Evolutionary conservation across 2,329 filamentous ascomycete species (phyloP).

Genomic region (Pseudogymnoascus sp.): DNA sequence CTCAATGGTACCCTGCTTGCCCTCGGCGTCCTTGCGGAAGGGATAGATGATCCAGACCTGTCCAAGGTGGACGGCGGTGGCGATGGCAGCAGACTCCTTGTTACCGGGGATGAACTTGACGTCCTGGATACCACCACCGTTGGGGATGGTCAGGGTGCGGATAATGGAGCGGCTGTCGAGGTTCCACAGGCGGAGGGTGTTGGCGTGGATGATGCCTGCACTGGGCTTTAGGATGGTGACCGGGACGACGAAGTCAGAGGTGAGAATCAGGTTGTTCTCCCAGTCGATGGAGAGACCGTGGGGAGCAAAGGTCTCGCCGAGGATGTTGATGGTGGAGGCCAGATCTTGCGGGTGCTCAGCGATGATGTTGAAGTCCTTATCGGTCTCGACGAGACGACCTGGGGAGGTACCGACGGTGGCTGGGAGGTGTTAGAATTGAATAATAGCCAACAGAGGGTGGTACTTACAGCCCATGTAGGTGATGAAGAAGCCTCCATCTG

Average conservation of each 20-base stretch:
- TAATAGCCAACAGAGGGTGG: neutral
- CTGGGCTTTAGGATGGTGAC: constrained; percentile 53
- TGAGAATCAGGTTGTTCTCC: constrained; percentile 48
- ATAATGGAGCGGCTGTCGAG: constrained; percentile 45
- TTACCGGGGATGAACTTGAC: constrained; percentile 58
- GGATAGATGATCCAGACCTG: constrained; percentile 60
- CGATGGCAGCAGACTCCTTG: constrained; percentile 47
- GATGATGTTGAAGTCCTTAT: constrained; percentile 51
- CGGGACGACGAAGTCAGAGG: constrained; percentile 55
- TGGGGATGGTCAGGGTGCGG: constrained; percentile 51
- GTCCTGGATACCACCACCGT: constrained; percentile 53
- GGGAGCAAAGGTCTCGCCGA: constrained; percentile 52
- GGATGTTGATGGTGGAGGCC: constrained; percentile 43
- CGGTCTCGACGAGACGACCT: constrained; percentile 52
- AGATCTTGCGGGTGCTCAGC: constrained; percentile 54
- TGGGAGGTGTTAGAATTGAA: constrained; percentile 8
- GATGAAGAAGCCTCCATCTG: constrained; percentile 53
- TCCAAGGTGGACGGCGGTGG: constrained; percentile 50
- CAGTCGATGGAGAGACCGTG: constrained; percentile 52
- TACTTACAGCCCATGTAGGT: constrained; percentile 49
- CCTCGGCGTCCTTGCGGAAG: constrained; percentile 44
- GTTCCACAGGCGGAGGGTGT: constrained; percentile 53
- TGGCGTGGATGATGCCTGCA: constrained; percentile 42
- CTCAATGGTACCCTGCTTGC: constrained; percentile 49
- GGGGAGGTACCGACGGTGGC: constrained; percentile 47